These are phyloP conservation scores for Neurospora tetraspora DNA, from an alignment of 495 filamentous ascomycete species.

Conservation along the genomic window DNA sequence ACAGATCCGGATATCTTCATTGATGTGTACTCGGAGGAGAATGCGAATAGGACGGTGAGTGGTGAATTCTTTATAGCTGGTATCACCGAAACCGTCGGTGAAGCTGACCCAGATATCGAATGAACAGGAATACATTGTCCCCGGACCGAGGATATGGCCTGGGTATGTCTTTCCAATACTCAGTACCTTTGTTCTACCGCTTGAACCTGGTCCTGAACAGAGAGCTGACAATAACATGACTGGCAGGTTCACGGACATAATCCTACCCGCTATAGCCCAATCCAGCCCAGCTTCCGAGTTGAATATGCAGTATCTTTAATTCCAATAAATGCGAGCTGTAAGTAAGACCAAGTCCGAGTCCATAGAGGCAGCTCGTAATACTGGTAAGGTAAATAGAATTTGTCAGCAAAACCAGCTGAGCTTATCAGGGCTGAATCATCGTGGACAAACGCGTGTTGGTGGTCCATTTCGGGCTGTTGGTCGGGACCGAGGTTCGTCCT, in stretches of 20 bases:
- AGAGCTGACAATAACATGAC: not conserved
- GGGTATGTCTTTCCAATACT: no score
- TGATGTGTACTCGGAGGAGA: conserved; percentile 34
- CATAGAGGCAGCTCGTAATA: no score
- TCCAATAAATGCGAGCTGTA: not conserved
- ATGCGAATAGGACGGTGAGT: conserved; percentile 25
- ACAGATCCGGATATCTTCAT: conserved; percentile 44
- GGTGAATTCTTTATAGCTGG: no score
- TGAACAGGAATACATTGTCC: conserved; percentile 31
- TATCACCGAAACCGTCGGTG: no score
- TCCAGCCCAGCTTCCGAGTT: no score
- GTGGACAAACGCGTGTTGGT: no score
- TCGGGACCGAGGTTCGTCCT: no score
- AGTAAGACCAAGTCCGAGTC: not conserved
- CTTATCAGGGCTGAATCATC: not conserved
- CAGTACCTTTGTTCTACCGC: no score
- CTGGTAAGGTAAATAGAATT: not conserved
- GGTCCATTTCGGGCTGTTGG: not conserved
- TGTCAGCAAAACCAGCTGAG: not conserved
- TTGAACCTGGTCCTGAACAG: no score
- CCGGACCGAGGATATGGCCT: conserved; percentile 36
- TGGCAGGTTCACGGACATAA: not conserved
- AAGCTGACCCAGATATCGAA: conserved; percentile 1
- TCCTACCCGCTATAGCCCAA: not conserved
- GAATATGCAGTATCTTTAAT: no score